Percentiles rank a stretch among this genome's conserved stretches.
Conservation (phyloP, 306 rosid genomes). For the Mucuna pruriens region DNA sequence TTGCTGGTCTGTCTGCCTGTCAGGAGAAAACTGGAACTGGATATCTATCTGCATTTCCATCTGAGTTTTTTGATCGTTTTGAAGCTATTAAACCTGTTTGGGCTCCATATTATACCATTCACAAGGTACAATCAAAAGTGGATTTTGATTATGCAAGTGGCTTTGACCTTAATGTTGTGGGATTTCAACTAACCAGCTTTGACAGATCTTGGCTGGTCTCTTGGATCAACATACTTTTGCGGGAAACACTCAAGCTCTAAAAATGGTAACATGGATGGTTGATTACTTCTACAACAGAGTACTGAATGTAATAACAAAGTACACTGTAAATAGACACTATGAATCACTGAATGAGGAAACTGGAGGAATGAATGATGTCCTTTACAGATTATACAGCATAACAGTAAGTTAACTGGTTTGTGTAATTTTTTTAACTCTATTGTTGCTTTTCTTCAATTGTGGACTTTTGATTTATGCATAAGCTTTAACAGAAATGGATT, state of each 20-base stretch:
- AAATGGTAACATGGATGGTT: constrained; percentile 79
- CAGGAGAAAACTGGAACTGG: constrained; percentile 78
- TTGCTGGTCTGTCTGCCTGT: constrained; percentile 63
- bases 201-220: constrained; percentile 86
- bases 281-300: constrained; percentile 90
- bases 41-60: constrained; percentile 92
- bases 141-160: constrained; percentile 15
- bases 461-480: constrained; percentile 5
- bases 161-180: constrained; percentile 18
- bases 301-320: constrained; percentile 60
- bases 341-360: constrained; percentile 75
- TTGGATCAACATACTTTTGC: constrained; percentile 80
- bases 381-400: constrained; percentile 70
- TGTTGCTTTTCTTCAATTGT: constrained; percentile 12
- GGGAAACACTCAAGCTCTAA: constrained; percentile 66
- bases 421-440: constrained; percentile 5
- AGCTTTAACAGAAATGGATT: neutral
- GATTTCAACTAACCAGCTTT: constrained; percentile 18
- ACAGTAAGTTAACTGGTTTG: constrained; percentile 58
- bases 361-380: constrained; percentile 99
- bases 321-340: constrained; percentile 68
- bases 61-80: constrained; percentile 69
- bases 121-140: constrained; percentile 67
- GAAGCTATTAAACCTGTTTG: constrained; percentile 68
- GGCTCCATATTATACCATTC: constrained; percentile 99